Evolutionary conservation across 2,329 filamentous ascomycete genomes (phyloP).

Genomic region (Tolypocladium inflatum): DNA sequence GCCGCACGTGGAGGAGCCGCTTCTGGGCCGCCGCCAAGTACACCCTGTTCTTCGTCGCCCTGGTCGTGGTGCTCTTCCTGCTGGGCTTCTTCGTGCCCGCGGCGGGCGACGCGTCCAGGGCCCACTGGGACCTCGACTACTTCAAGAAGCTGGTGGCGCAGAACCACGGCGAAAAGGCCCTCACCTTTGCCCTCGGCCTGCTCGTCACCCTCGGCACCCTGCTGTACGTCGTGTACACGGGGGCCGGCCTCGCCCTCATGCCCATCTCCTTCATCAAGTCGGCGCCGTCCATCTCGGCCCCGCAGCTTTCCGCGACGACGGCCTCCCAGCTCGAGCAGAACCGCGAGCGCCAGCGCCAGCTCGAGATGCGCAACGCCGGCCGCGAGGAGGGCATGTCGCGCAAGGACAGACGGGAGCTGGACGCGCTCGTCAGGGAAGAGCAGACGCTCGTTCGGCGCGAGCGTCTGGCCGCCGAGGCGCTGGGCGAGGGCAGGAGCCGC

Average conservation of each 20-base stretch:
- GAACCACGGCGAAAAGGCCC: conserved; percentile 84
- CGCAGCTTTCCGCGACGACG: conserved; percentile 67
- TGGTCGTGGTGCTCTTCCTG: conserved; percentile 76
- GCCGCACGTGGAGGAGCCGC: conserved; percentile 59
- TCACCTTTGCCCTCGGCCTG: conserved; percentile 85
- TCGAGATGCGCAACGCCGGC: conserved; percentile 77
- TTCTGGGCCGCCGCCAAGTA: conserved; percentile 86
- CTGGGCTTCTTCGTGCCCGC: conserved; percentile 91
- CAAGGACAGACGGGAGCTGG: conserved; percentile 82
- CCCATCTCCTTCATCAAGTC: conserved; percentile 90
- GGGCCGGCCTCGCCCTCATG: conserved; percentile 76
- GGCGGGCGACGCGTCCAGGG: conserved; percentile 54
- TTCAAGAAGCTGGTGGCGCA: conserved; percentile 71
- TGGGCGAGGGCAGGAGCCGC: conserved; percentile 65
- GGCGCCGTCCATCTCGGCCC: conserved; percentile 75
- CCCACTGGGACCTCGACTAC: conserved; percentile 76
- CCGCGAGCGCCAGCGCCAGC: conserved; percentile 81
- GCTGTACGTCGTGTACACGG: conserved; percentile 82
- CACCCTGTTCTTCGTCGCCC: conserved; percentile 71
- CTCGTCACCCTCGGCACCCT: conserved; percentile 79
- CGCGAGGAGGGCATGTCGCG: conserved; percentile 64
- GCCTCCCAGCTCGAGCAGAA: conserved; percentile 77
- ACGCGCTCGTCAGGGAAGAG: conserved; percentile 80
- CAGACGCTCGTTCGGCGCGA: conserved; percentile 84
- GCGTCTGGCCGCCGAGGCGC: conserved; percentile 73